Evolutionary conservation across 331 rosid species (phyloP).

Genomic region (Arachis monticola): DNA sequence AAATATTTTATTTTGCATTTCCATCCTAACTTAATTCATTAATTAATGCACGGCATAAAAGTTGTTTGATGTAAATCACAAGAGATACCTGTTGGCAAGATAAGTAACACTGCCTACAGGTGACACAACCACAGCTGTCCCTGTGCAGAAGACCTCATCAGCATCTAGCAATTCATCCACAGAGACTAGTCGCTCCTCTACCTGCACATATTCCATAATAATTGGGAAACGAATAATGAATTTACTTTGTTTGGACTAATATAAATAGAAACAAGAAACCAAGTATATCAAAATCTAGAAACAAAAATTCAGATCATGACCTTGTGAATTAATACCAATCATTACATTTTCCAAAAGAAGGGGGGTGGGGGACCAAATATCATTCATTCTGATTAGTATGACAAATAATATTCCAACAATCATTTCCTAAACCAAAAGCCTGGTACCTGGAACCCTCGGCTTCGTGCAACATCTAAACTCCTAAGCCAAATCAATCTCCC

Average conservation of each 20-base stretch:
- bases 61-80: background rate
- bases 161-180: too few species aligned
- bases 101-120: slow-evolving; percentile 94
- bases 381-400: too few species aligned
- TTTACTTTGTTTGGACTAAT: background rate
- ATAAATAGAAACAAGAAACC: background rate
- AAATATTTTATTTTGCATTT: background rate
- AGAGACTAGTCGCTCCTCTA: too few species aligned
- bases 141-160: slow-evolving; percentile 71
- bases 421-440: slow-evolving; percentile 9
- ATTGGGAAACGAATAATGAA: slow-evolving; percentile 8
- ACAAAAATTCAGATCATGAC: too few species aligned
- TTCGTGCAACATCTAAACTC: slow-evolving; percentile 69
- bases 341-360: too few species aligned
- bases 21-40: background rate
- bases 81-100: slow-evolving; percentile 61
- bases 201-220: slow-evolving; percentile 50
- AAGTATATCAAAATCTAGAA: background rate
- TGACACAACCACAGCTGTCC: slow-evolving; percentile 96
- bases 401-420: slow-evolving; percentile 1
- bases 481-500: slow-evolving; percentile 79
- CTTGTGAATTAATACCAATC: too few species aligned
- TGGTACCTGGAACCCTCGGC: slow-evolving; percentile 87
- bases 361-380: too few species aligned
- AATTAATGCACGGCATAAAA: background rate